Evolutionary conservation across 2,329 filamentous ascomycete genomes (phyloP).

Genomic region (Verticillium dahliae): DNA sequence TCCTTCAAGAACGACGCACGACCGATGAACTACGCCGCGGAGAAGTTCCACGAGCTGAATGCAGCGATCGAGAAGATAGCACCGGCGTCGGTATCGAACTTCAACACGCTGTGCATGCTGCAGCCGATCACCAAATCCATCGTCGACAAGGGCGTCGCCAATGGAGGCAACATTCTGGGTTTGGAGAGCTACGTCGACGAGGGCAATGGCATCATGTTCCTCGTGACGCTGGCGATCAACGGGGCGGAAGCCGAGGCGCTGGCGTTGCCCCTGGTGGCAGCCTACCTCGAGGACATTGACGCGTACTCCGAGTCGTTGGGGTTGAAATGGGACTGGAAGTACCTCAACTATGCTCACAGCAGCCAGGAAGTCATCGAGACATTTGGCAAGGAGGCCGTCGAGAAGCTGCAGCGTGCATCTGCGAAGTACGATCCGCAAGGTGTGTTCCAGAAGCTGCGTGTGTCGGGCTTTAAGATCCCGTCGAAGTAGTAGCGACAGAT

Average conservation of each 20-base stretch:
- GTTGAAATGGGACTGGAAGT: constrained; percentile 23
- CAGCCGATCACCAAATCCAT: constrained; percentile 25
- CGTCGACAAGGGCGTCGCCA: constrained; percentile 19
- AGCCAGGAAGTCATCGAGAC: constrained; percentile 28
- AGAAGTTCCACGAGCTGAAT: constrained; percentile 22
- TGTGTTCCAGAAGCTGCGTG: constrained; percentile 27
- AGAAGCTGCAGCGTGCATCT: constrained; percentile 21
- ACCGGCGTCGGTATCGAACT: constrained; percentile 13
- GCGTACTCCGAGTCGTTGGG: constrained; percentile 16
- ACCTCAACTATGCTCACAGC: constrained; percentile 36
- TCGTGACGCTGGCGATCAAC: constrained; percentile 20
- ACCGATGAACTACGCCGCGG: constrained; percentile 23
- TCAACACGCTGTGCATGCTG: constrained; percentile 23
- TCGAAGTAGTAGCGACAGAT: background rate
- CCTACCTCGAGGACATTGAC: constrained; percentile 23
- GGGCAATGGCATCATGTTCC: constrained; percentile 23
- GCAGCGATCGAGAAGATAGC: constrained; percentile 17
- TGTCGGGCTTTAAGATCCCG: constrained; percentile 25
- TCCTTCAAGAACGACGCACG: constrained; percentile 27
- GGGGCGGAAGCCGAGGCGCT: constrained; percentile 24
- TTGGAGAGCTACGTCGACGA: constrained; percentile 20
- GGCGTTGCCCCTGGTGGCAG: constrained; percentile 26
- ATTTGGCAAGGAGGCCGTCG: constrained; percentile 29
- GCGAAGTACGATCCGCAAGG: constrained; percentile 29
- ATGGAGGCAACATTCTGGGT: constrained; percentile 26